phyloP scores from a whole-genome alignment of 345 rosid species.

The Barbarea vulgaris region DNA sequence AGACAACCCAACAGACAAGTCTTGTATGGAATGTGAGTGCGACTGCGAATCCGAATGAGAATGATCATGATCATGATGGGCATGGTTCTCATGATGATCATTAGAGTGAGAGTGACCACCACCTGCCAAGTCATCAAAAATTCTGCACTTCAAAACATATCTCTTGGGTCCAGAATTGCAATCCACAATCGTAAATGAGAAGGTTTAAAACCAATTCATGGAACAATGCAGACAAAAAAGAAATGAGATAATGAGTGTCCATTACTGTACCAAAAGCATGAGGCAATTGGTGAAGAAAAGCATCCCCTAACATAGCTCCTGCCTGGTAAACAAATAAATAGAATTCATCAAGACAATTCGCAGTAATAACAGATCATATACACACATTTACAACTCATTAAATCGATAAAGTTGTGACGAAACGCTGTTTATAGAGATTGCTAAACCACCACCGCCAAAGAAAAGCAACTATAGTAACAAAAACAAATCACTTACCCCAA shows the following conservation, averaged over 20 bases:
- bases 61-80: constrained; percentile 49
- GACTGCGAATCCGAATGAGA: constrained; percentile 53
- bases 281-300: constrained; percentile 97
- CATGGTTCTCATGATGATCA: constrained; percentile 58
- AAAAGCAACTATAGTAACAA: neutral
- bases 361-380: neutral
- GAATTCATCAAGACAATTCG: constrained; percentile 11
- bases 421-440: neutral
- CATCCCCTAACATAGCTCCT: constrained; percentile 99
- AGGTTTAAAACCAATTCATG: neutral
- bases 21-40: constrained; percentile 73
- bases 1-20: constrained; percentile 87
- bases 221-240: constrained; percentile 3
- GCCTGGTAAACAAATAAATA: constrained; percentile 55
- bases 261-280: constrained; percentile 89
- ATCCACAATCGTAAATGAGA: neutral
- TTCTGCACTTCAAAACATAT: neutral
- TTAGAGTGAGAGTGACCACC: constrained; percentile 78
- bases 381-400: neutral
- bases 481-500: constrained; percentile 72
- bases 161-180: neutral
- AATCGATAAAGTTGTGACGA: neutral
- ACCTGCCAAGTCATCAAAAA: constrained; percentile 54
- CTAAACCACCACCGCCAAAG: constrained; percentile 5
- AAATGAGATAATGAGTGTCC: neutral